These are phyloP conservation scores for Rhodosorus marinus DNA, from an alignment of 23 red algal genomes.

Conservation along the genomic window DNA sequence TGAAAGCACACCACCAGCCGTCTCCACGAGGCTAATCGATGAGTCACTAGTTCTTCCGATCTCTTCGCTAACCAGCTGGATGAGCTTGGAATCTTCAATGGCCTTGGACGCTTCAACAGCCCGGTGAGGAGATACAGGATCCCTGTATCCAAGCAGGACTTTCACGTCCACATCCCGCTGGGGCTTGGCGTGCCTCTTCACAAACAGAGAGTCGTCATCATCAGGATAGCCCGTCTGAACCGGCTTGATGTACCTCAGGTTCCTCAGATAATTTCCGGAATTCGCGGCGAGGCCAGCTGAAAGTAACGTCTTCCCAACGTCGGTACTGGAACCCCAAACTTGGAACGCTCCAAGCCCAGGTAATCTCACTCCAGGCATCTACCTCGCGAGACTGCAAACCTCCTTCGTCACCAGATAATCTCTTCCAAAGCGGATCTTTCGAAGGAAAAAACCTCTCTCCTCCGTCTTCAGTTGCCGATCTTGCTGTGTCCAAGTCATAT, in stretches of 20 bases:
- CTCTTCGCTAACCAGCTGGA: constrained; percentile 1
- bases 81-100: neutral
- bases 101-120: constrained; percentile 5
- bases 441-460: no score
- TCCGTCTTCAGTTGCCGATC: no score
- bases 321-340: constrained; percentile 87
- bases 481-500: no score
- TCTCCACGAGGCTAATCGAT: constrained; percentile 28
- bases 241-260: constrained; percentile 55
- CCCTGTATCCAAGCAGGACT: constrained; percentile 13
- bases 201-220: constrained; percentile 38
- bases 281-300: constrained; percentile 36
- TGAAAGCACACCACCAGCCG: constrained; percentile 76
- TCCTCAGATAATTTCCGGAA: neutral
- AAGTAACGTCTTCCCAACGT: constrained; percentile 82
- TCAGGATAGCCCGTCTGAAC: constrained; percentile 69
- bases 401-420: no score
- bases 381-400: no score
- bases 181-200: constrained; percentile 7
- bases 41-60: neutral
- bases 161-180: neutral
- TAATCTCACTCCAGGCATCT: no score
- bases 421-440: no score
- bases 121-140: constrained; percentile 29
- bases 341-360: no score